Conservation (phyloP, 75 land plant species). For the Selaginella tamariscina region DNA sequence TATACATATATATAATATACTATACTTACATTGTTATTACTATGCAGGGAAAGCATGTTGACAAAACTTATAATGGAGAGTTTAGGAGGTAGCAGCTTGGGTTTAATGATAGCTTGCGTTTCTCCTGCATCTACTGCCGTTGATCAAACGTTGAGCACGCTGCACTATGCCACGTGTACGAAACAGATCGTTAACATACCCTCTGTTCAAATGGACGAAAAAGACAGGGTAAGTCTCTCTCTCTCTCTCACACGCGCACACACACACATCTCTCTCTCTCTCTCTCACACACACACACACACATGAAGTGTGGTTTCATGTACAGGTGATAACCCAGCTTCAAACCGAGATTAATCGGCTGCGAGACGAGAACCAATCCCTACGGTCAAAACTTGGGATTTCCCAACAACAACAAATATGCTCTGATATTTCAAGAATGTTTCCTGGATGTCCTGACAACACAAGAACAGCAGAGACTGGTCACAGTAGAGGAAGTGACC, state of each 20-base stretch:
- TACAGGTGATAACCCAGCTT: constrained; percentile 23
- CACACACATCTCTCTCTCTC: neutral
- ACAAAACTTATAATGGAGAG: constrained; percentile 37
- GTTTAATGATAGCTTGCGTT: constrained; percentile 34
- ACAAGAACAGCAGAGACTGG: neutral
- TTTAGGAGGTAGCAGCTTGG: constrained; percentile 33
- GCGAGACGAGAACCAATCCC: constrained; percentile 23
- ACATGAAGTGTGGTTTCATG: neutral
- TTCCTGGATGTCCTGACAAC: constrained; percentile 4
- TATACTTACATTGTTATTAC: neutral
- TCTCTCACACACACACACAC: neutral
- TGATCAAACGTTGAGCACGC: constrained; percentile 31
- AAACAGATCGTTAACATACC: constrained; percentile 33
- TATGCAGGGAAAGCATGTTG: constrained; percentile 34
- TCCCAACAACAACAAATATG: neutral
- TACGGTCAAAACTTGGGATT: constrained; percentile 21
- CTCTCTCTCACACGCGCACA: neutral
- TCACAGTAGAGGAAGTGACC: neutral
- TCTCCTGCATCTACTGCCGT: constrained; percentile 28
- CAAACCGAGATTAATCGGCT: constrained; percentile 24
- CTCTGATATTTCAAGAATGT: constrained; percentile 8
- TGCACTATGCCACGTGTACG: constrained; percentile 34
- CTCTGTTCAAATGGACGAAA: constrained; percentile 28
- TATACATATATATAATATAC: no score
- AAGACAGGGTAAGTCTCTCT: constrained; percentile 26